These are phyloP conservation scores for Penicillium parvum DNA, from an alignment of 495 filamentous ascomycete species.

Conservation along the genomic window DNA sequence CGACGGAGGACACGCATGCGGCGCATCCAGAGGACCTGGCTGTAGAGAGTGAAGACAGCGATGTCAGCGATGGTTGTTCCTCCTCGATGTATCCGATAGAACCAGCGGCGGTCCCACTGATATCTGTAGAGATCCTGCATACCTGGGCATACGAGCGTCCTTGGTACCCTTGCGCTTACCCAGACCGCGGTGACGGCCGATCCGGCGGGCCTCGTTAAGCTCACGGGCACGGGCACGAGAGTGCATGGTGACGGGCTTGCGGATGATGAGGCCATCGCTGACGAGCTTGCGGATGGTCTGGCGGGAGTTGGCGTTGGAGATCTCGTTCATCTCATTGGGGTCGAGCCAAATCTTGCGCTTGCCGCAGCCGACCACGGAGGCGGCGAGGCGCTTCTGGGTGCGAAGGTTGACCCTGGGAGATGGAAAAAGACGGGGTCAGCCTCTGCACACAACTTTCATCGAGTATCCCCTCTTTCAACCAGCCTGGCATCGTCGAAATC, in stretches of 20 bases:
- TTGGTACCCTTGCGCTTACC: constrained; percentile 99
- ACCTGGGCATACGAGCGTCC: constrained; percentile 99
- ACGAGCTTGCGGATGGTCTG: constrained; percentile 99
- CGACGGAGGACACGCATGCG: constrained; percentile 98
- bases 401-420: constrained; percentile 90
- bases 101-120: too few species aligned
- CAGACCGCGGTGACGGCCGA: constrained; percentile 94
- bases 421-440: constrained; percentile 35
- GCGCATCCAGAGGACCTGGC: constrained; percentile 98
- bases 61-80: constrained; percentile 15
- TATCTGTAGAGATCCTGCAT: constrained; percentile 35
- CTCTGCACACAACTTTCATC: constrained; percentile 24
- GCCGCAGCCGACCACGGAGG: constrained; percentile 95
- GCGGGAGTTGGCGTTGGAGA: constrained; percentile 99
- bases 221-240: constrained; percentile 91
- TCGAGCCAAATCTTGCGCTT: constrained; percentile 99
- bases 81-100: not conserved
- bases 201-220: constrained; percentile 81
- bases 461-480: constrained; percentile 5
- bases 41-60: constrained; percentile 31
- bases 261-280: constrained; percentile 99
- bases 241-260: constrained; percentile 99
- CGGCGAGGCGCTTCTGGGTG: constrained; percentile 99
- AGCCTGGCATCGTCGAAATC: not conserved
- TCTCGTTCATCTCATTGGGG: constrained; percentile 98